Conservation (phyloP, 1,284 basidiomycete genomes). For the Coniferiporia sulphurascens region DNA sequence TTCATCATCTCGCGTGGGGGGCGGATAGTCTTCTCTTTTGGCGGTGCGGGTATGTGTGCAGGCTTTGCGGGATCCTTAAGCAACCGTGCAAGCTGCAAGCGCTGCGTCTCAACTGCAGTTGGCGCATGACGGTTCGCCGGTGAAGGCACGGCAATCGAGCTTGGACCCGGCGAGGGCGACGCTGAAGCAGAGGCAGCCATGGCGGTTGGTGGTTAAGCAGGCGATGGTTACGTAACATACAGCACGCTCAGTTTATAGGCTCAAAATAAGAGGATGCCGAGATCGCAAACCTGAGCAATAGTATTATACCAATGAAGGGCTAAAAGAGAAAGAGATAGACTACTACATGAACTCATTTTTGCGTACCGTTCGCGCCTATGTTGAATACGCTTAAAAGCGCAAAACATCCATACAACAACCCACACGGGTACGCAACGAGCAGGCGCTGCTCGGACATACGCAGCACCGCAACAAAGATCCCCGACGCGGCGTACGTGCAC, state of each 20-base stretch:
- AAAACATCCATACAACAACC: conserved; percentile 88
- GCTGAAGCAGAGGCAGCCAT: conserved; percentile 18
- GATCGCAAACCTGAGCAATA: not conserved
- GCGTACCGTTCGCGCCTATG: conserved; percentile 32
- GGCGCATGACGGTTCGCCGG: conserved; percentile 51
- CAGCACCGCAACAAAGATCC: conserved; percentile 90
- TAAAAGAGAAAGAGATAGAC: not conserved
- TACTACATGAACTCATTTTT: conserved; percentile 7
- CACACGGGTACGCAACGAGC: conserved; percentile 91
- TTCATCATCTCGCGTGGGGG: conserved; percentile 95
- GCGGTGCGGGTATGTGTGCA: conserved; percentile 68
- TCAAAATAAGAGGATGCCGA: not conserved
- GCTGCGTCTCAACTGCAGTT: conserved; percentile 69
- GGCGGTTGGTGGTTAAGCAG: not conserved
- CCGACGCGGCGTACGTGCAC: conserved; percentile 94
- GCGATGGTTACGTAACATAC: conserved; percentile 2
- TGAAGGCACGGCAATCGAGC: conserved; percentile 23
- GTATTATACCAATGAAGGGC: not conserved
- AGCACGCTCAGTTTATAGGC: not conserved
- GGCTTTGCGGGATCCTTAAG: conserved; percentile 84
- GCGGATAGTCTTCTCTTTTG: conserved; percentile 74
- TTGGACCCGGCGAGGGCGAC: conserved; percentile 27
- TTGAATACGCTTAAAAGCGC: conserved; percentile 84
- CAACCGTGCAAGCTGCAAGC: conserved; percentile 75
- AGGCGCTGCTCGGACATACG: conserved; percentile 91